Percentiles rank a stretch among this genome's conserved stretches.
Evolutionary conservation across 2,329 filamentous ascomycete genomes (phyloP).

Genomic region (Capronia coronata): DNA sequence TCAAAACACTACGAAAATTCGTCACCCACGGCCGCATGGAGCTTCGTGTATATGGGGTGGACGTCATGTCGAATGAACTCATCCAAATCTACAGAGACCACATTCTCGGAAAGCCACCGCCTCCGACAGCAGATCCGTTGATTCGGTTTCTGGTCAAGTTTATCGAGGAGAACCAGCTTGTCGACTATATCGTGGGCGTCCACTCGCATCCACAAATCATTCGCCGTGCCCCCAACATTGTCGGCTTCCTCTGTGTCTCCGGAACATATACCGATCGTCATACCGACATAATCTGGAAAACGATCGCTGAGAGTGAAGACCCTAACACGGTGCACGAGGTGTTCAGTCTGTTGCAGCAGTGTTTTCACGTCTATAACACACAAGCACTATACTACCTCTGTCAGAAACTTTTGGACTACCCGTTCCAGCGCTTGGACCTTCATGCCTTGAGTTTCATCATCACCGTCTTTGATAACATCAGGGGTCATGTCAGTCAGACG

Average conservation of each 20-base stretch:
- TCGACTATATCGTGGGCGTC: slow-evolving; percentile 81
- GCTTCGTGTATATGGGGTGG: slow-evolving; percentile 70
- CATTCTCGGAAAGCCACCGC: slow-evolving; percentile 40
- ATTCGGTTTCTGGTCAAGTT: slow-evolving; percentile 64
- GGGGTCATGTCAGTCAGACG: slow-evolving; percentile 34
- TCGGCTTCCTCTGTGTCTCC: slow-evolving; percentile 80
- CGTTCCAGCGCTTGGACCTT: slow-evolving; percentile 56
- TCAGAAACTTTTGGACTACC: slow-evolving; percentile 60
- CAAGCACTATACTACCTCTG: slow-evolving; percentile 55
- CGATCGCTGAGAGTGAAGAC: slow-evolving; percentile 73
- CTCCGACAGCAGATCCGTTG: slow-evolving; percentile 45
- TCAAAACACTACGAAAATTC: slow-evolving; percentile 62
- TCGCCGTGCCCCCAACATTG: slow-evolving; percentile 69
- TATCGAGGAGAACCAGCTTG: slow-evolving; percentile 62
- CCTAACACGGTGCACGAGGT: slow-evolving; percentile 77
- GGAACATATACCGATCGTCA: slow-evolving; percentile 63
- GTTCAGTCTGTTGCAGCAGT: slow-evolving; percentile 56
- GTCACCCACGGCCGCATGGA: slow-evolving; percentile 86
- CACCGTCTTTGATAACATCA: slow-evolving; percentile 47
- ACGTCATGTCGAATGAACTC: slow-evolving; percentile 65
- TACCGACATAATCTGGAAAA: slow-evolving; percentile 77
- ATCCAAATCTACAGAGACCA: slow-evolving; percentile 58
- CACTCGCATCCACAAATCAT: slow-evolving; percentile 91
- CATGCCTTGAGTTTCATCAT: slow-evolving; percentile 59
- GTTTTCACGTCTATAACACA: slow-evolving; percentile 43